These are phyloP conservation scores for Antitrichia curtipendula DNA, from an alignment of 225 moss, liverwort and hornwort genomes.

Conservation along the genomic window DNA sequence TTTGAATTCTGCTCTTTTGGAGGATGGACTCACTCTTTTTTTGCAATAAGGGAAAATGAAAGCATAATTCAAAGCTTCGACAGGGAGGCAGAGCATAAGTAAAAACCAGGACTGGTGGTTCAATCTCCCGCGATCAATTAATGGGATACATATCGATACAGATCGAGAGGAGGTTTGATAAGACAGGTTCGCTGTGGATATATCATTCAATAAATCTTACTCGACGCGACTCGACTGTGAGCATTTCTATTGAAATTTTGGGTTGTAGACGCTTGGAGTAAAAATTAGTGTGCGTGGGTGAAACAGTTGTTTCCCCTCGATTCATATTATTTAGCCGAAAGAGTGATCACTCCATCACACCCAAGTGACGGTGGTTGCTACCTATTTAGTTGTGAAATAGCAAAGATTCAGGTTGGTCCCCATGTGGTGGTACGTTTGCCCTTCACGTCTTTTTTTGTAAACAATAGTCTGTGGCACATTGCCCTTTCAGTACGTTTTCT, in stretches of 20 bases:
- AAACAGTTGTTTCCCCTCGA: background rate
- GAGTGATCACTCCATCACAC: background rate
- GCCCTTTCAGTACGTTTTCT: background rate
- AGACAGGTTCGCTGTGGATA: slow-evolving; percentile 7
- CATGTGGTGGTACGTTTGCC: slow-evolving; percentile 3
- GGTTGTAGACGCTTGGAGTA: background rate
- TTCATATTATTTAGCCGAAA: background rate
- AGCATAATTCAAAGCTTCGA: background rate
- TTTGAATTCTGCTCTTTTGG: background rate
- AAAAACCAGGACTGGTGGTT: background rate
- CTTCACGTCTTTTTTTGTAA: background rate
- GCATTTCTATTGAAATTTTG: background rate
- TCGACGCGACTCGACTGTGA: background rate
- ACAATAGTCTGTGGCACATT: slow-evolving; percentile 33
- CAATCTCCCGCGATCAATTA: background rate
- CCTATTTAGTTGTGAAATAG: slow-evolving; percentile 37
- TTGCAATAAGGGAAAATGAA: slow-evolving; percentile 15
- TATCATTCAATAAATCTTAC: background rate
- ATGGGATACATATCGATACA: background rate
- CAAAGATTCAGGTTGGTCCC: slow-evolving; percentile 11
- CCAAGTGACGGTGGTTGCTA: slow-evolving; percentile 21
- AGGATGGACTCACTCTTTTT: background rate
- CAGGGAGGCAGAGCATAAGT: background rate
- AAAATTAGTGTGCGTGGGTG: background rate
- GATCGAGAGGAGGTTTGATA: background rate